phyloP scores from a whole-genome alignment of 768 basidiomycete genomes.

The Calvatia gigantea region DNA sequence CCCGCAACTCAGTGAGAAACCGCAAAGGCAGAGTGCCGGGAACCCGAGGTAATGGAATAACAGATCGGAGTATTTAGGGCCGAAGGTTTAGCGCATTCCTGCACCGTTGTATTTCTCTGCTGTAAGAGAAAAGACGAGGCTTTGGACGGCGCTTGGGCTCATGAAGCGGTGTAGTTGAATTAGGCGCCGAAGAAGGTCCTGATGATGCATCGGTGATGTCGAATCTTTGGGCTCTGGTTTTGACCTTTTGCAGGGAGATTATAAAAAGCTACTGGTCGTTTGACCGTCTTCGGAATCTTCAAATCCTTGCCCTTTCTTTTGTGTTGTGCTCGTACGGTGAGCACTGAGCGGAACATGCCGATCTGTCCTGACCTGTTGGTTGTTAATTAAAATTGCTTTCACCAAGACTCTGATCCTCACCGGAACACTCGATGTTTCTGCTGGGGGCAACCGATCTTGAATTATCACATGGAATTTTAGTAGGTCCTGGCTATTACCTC shows the following conservation, averaged over 20 bases:
- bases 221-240: conserved; percentile 18
- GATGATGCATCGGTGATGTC: conserved; percentile 48
- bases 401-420: no score
- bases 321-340: no score
- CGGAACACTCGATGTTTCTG: no score
- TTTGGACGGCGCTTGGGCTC: conserved; percentile 71
- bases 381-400: no score
- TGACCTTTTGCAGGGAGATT: conserved; percentile 16
- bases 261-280: not conserved
- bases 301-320: no score
- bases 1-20: conserved; percentile 66
- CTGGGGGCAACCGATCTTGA: no score
- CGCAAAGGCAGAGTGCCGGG: conserved; percentile 47
- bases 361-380: no score
- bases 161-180: conserved; percentile 60
- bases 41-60: conserved; percentile 27
- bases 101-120: conserved; percentile 55
- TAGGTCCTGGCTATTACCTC: no score
- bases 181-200: conserved; percentile 83
- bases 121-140: conserved; percentile 66
- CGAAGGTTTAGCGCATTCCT: conserved; percentile 26
- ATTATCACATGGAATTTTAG: no score
- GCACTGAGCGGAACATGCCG: no score
- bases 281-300: conserved; percentile 12
- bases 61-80: conserved; percentile 28